phyloP scores from a whole-genome alignment of 2,329 filamentous ascomycete species.

The Microsporum canis region DNA sequence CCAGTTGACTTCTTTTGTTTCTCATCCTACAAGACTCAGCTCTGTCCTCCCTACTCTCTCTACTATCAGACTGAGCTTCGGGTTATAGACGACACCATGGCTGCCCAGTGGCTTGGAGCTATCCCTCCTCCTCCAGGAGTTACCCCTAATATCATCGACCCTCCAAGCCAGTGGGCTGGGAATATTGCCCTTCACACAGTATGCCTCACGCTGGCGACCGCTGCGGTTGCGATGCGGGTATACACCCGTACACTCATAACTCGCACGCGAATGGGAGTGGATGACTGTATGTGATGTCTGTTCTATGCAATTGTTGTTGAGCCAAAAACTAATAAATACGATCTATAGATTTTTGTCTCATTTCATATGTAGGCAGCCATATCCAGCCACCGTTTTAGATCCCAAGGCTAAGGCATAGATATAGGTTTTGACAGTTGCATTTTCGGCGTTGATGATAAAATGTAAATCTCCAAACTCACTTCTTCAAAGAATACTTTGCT shows the following conservation, averaged over 20 bases:
- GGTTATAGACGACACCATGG: neutral
- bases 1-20: neutral
- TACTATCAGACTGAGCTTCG: neutral
- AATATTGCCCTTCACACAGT: conserved; percentile 5
- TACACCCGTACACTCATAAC: conserved; percentile 1
- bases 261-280: neutral
- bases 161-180: neutral
- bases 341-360: conserved; percentile 2
- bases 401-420: neutral
- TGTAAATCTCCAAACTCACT: neutral
- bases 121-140: conserved; percentile 1
- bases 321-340: neutral
- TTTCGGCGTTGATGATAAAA: conserved; percentile 4
- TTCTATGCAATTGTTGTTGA: neutral
- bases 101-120: conserved; percentile 3
- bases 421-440: neutral
- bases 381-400: neutral
- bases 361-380: conserved; percentile 1
- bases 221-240: conserved; percentile 2
- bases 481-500: neutral
- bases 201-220: neutral
- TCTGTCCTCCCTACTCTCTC: neutral
- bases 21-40: conserved; percentile 1
- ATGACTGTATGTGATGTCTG: neutral
- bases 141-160: conserved; percentile 3